Evolutionary conservation across 345 rosid genomes (phyloP).

Genomic region (Eucalyptus tenuipes): DNA sequence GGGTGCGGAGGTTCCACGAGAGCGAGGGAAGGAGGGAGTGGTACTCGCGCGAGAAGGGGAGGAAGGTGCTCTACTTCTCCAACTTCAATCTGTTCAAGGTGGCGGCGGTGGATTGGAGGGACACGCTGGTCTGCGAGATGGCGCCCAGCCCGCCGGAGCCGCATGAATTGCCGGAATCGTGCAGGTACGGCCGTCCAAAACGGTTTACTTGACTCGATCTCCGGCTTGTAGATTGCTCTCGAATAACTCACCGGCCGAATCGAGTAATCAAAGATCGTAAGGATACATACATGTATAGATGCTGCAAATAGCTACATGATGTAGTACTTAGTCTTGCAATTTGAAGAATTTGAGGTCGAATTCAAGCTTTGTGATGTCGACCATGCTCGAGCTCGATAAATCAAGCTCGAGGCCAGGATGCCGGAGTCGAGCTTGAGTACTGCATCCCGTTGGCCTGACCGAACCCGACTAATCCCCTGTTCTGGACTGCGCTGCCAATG

Average conservation of each 20-base stretch:
- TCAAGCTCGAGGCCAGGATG: not conserved
- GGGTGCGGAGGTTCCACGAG: not conserved
- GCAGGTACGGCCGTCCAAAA: not conserved
- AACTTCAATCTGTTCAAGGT: conserved; percentile 3
- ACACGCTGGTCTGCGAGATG: conserved; percentile 1
- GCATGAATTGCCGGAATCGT: not conserved
- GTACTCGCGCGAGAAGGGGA: not conserved
- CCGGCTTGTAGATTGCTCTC: not conserved
- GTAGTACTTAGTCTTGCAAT: not conserved
- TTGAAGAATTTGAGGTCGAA: not conserved
- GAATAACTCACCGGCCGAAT: not conserved
- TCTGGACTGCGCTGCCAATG: not conserved
- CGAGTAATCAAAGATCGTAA: not conserved
- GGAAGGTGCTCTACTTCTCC: conserved; percentile 1
- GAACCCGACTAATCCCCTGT: not conserved
- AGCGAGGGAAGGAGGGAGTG: not conserved
- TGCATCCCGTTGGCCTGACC: not conserved
- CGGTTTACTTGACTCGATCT: not conserved
- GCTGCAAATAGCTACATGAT: not conserved
- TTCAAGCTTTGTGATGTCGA: not conserved
- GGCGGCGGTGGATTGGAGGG: conserved; percentile 9
- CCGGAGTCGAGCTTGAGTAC: not conserved
- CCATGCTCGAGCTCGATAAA: not conserved
- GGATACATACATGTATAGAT: not conserved
- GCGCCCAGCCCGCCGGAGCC: not conserved